phyloP scores from a whole-genome alignment of 202 grass and related monocot species.

The Zizania palustris region DNA sequence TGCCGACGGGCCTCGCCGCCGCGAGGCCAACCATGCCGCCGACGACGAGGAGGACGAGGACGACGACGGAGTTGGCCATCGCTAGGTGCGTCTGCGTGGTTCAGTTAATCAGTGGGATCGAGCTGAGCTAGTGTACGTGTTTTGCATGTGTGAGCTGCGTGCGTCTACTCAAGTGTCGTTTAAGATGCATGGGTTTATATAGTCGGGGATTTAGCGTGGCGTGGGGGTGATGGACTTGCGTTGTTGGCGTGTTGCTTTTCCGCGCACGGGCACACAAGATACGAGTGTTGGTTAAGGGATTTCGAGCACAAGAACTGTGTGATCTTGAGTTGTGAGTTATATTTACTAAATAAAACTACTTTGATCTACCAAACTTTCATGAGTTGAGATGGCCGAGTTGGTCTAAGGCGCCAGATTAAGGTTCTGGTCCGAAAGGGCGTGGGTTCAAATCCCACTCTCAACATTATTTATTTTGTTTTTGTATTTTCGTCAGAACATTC shows the following conservation, averaged over 20 bases:
- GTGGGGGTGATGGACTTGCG: slow-evolving; percentile 10
- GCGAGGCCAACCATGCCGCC: slow-evolving; percentile 3
- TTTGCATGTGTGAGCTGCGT: not conserved
- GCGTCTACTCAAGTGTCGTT: not conserved
- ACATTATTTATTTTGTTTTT: not conserved
- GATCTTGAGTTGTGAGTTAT: not conserved
- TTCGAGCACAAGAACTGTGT: not conserved
- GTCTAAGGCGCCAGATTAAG: slow-evolving; percentile 90
- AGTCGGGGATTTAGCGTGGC: slow-evolving; percentile 6
- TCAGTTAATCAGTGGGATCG: not conserved
- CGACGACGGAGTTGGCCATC: not conserved
- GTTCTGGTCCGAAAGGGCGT: slow-evolving; percentile 70
- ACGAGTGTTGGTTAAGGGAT: not conserved
- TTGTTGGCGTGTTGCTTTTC: slow-evolving; percentile 45
- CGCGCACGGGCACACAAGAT: slow-evolving; percentile 34
- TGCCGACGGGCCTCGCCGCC: not conserved
- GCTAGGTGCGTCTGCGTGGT: no score
- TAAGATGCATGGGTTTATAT: slow-evolving; percentile 39
- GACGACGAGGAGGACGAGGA: slow-evolving; percentile 33
- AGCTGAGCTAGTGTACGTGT: not conserved
- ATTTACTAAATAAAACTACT: no score
- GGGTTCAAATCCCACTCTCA: slow-evolving; percentile 85
- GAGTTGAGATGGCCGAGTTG: slow-evolving; percentile 82
- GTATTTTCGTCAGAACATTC: no score
- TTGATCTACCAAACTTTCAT: no score